These are phyloP conservation scores for Coniochaeta sp. DNA, from an alignment of 2,329 filamentous ascomycete genomes.

Conservation along the genomic window DNA sequence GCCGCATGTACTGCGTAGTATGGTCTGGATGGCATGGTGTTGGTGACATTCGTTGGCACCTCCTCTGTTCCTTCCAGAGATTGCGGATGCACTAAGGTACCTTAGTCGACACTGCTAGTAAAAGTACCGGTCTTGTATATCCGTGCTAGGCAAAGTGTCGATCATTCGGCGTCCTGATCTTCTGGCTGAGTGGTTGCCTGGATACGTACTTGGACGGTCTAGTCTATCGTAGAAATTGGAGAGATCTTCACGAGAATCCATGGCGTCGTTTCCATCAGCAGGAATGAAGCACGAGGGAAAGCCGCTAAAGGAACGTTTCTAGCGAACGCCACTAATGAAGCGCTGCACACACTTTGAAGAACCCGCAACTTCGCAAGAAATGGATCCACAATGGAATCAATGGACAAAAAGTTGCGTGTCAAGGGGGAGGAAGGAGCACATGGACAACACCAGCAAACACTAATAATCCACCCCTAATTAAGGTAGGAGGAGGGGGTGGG, in stretches of 20 bases:
- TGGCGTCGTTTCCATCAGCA: background rate
- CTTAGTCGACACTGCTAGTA: no score
- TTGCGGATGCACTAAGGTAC: no score
- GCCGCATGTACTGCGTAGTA: background rate
- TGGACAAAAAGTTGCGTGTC: background rate
- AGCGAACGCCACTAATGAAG: background rate
- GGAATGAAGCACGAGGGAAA: background rate
- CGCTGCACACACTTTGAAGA: background rate
- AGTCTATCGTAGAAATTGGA: background rate
- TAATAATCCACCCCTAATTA: no score
- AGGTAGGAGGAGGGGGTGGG: background rate
- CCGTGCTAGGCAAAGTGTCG: no score
- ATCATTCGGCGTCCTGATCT: no score
- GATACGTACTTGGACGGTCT: background rate
- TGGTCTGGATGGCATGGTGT: no score
- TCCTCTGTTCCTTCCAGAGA: no score
- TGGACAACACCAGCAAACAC: background rate
- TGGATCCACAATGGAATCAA: background rate
- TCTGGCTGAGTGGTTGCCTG: no score
- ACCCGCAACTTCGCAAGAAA: no score
- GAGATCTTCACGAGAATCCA: background rate
- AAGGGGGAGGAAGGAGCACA: background rate
- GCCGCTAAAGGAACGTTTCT: background rate
- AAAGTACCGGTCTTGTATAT: no score
- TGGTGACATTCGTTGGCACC: no score